phyloP scores from a whole-genome alignment of 2,329 filamentous ascomycete genomes.

The Pseudophaeomoniella oleicola region DNA sequence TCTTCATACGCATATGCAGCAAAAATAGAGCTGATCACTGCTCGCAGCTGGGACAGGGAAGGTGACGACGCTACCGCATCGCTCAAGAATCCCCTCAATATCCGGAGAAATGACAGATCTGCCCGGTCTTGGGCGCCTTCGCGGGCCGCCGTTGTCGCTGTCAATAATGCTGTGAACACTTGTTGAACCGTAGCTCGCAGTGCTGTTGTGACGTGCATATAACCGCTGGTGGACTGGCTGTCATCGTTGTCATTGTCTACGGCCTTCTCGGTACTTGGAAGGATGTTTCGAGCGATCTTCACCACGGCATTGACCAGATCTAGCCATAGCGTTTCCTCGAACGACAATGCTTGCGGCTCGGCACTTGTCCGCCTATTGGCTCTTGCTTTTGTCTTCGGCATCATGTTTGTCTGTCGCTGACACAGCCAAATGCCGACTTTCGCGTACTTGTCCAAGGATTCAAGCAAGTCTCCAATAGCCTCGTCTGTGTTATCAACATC shows the following conservation, averaged over 20 bases:
- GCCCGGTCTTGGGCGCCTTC: conserved; percentile 15
- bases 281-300: conserved; percentile 48
- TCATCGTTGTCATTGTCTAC: neutral
- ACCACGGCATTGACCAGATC: conserved; percentile 50
- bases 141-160: conserved; percentile 47
- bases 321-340: conserved; percentile 52
- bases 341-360: conserved; percentile 28
- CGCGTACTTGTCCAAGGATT: conserved; percentile 72
- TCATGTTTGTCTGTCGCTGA: conserved; percentile 66
- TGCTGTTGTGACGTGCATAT: conserved; percentile 27
- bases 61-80: conserved; percentile 70
- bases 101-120: conserved; percentile 70
- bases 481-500: conserved; percentile 46
- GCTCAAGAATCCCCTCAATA: conserved; percentile 76
- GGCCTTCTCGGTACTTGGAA: conserved; percentile 23
- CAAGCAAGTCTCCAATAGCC: conserved; percentile 58
- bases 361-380: conserved; percentile 5
- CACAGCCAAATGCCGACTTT: conserved; percentile 94
- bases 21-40: conserved; percentile 78
- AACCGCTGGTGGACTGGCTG: neutral
- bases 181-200: conserved; percentile 75
- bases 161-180: conserved; percentile 74
- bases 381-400: conserved; percentile 30
- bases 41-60: conserved; percentile 71
- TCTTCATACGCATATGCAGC: conserved; percentile 92